Evolutionary conservation across 2,329 filamentous ascomycete species (phyloP), one percentile per base, ranked within the genome.

Genomic region (Fusarium sp.): DNA sequence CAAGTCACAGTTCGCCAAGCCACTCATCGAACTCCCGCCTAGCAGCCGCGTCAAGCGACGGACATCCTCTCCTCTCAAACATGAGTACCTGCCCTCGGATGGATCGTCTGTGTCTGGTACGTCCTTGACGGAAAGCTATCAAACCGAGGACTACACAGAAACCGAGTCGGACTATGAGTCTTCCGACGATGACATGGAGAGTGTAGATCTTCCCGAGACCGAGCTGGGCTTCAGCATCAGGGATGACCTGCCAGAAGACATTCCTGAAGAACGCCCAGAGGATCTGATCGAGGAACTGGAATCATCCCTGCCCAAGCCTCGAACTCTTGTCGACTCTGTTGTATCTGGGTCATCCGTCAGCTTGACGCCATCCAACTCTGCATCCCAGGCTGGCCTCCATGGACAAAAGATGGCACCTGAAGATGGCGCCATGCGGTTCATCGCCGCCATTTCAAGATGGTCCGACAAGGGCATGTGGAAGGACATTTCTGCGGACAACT

Each of bases 41-140:
- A 81, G 81, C 35, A 79, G 77, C 73, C 87, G 82, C 82, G 74
- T 90, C 25, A 90, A 92, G 79, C 91, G 95, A 52, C 91, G 95
- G 20, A 93, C 92, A 2, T 98, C 97, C 0, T 99, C 97, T 2
- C 97, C 97, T 0, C 87, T 99, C 59, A 99, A 99, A 85, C 96
- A 98, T 80, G 96, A 99, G 84, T 99, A 98, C 78, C 92, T 95
- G 72, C 96, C 96, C 16, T 98, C 97, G 1, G 90, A 92, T 60
- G 83, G 87, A 57, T 91, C 89, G 0, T 92, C 90, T 0, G 85
- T 90, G 48, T 90, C 90, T 8, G 91, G 88, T 7, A 88, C 87
- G 27, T 88, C 90, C n/a, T 86, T 88, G 35, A 87, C 85, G 32
- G 86, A 88, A 39, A 81, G 85, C 16, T 88, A 88, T n/a, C 87